phyloP scores from a whole-genome alignment of 805 yeast genomes.

The Candida pseudofarinosa region DNA sequence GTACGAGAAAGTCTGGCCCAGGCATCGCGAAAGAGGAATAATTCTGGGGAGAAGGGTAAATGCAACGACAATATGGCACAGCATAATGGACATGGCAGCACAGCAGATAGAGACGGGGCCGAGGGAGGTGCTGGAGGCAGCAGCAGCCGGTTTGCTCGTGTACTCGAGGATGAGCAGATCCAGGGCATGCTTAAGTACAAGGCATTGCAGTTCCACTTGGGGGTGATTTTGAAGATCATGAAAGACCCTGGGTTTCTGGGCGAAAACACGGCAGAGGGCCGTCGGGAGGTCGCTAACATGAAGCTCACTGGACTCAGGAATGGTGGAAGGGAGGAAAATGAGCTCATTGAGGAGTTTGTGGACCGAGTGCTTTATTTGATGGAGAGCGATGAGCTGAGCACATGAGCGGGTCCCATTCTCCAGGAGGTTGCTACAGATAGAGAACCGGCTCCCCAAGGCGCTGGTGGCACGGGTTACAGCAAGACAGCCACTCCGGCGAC shows the following conservation, averaged over 20 bases:
- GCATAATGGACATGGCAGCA: background rate
- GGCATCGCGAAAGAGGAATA: background rate
- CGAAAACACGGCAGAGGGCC: constrained; percentile 50
- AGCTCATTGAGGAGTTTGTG: constrained; percentile 67
- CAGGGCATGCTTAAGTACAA: constrained; percentile 45
- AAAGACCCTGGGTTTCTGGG: constrained; percentile 44
- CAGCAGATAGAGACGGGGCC: background rate
- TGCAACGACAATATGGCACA: background rate
- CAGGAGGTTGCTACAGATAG: no score
- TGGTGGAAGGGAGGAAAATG: constrained; percentile 67
- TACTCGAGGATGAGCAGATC: constrained; percentile 43
- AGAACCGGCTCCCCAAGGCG: no score
- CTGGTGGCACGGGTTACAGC: no score
- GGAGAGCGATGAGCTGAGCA: background rate
- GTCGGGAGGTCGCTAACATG: constrained; percentile 55
- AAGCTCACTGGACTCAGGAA: constrained; percentile 56
- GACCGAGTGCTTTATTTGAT: constrained; percentile 22
- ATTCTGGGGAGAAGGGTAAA: background rate
- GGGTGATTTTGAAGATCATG: constrained; percentile 44
- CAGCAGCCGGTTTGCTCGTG: constrained; percentile 12
- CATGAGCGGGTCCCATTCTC: no score
- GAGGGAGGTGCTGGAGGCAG: background rate
- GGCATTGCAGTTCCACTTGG: constrained; percentile 54
- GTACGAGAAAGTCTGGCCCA: background rate
- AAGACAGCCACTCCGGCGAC: no score